These are phyloP conservation scores for Priceomyces medius DNA, from an alignment of 805 yeast species.

Conservation along the genomic window DNA sequence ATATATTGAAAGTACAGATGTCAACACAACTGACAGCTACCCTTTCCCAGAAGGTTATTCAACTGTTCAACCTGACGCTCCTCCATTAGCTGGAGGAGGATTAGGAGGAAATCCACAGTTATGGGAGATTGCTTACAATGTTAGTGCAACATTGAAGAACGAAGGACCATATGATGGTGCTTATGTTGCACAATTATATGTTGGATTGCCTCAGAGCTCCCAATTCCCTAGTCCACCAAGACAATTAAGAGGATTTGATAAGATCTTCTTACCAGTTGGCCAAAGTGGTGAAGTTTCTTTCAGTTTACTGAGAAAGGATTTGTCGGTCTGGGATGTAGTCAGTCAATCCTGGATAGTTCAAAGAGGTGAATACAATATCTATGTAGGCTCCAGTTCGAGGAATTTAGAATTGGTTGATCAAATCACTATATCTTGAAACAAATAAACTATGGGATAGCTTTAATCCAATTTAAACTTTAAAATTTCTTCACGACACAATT, in stretches of 20 bases:
- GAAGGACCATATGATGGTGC: constrained; percentile 5
- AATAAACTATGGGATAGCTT: not conserved
- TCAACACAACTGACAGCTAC: not conserved
- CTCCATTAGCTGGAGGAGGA: constrained; percentile 4
- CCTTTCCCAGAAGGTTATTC: constrained; percentile 5
- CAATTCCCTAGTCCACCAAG: constrained; percentile 2
- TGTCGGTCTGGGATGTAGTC: constrained; percentile 4
- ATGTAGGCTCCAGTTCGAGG: constrained; percentile 5
- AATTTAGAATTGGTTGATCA: constrained; percentile 5
- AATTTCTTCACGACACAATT: not conserved
- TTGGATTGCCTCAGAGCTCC: not conserved
- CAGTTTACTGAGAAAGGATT: constrained; percentile 2
- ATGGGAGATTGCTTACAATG: constrained; percentile 3
- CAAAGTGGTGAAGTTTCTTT: constrained; percentile 1
- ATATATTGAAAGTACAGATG: constrained; percentile 4
- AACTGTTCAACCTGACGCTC: not conserved
- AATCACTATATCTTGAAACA: constrained; percentile 1
- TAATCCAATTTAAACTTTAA: not conserved
- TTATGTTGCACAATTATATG: constrained; percentile 4
- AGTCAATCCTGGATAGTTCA: constrained; percentile 5
- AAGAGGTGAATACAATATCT: not conserved
- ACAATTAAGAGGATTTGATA: constrained; percentile 6
- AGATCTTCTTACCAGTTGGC: not conserved
- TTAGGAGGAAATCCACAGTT: constrained; percentile 3
- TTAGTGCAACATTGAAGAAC: constrained; percentile 1